Evolutionary conservation across 139 green algal species (phyloP).

Genomic region (Coelastrella sp.): DNA sequence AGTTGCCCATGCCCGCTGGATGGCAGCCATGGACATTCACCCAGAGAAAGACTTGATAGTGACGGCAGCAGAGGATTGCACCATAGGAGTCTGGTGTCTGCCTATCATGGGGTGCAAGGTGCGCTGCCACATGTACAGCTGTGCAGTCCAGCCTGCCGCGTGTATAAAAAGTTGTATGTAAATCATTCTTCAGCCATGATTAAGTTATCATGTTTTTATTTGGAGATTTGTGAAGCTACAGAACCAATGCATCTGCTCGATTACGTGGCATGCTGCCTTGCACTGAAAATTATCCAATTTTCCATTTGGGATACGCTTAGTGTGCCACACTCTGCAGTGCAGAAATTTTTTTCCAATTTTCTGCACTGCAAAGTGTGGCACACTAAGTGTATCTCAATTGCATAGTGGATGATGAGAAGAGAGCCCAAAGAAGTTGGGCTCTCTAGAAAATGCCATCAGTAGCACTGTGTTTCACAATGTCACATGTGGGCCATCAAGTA

Average conservation of each 20-base stretch:
- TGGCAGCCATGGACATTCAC: conserved; percentile 65
- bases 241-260: background rate
- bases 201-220: background rate
- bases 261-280: background rate
- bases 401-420: too few species aligned
- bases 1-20: conserved; percentile 48
- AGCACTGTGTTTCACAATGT: too few species aligned
- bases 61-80: conserved; percentile 58
- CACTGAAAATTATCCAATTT: background rate
- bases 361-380: too few species aligned
- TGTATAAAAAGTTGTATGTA: background rate
- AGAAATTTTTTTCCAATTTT: too few species aligned
- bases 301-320: too few species aligned
- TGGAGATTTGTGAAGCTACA: background rate
- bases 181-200: background rate
- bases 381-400: background rate
- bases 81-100: conserved; percentile 58
- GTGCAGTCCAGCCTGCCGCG: background rate
- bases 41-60: conserved; percentile 62
- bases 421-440: too few species aligned
- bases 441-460: too few species aligned
- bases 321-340: too few species aligned
- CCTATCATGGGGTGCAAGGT: conserved; percentile 49
- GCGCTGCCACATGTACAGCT: background rate
- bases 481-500: too few species aligned